Evolutionary conservation across 441 rosid genomes (phyloP), one percentile per base, ranked within the genome.

Genomic region (Populus hybrid): DNA sequence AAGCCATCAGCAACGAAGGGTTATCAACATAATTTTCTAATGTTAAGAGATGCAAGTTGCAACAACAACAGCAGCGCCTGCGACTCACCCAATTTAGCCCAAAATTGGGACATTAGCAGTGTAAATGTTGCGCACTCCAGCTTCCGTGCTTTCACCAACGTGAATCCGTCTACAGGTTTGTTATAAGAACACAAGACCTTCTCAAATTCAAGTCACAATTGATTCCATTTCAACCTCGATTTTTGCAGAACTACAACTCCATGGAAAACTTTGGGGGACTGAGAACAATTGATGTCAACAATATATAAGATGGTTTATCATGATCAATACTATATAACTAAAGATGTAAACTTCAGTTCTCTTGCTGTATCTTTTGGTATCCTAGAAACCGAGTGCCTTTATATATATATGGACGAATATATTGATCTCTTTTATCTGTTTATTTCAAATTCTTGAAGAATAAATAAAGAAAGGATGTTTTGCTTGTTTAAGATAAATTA

Each of bases 161-260:
- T 82, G 67, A 90, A 82, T 74, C 77, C 82, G 65, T 78, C 84
- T 11, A 42, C 80, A 79, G 90, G 93, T 88, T 83, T 7, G 28
- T 11, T 11, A 46, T 9, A 6, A 46, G 50, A 23, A 53, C 21
- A 69, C 10, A 2, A 16, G 6, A 64, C 8, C 10, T 21, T 42
- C 72, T 8, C 34, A 21, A 50, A 26, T 36, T 46, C 72, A 69
- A 73, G 36, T 68, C 50, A 75, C 34, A 8, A 18, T 80, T 67
- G 32, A 28, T 71, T 34, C 75, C 57, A 67, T 71, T 72, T 59
- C 21, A 24, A 11, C 68, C 26, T 82, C 76, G 70, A 74, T 76
- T 76, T 75, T 76, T 76, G 79, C 90, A 90, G 94, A 88, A 11
- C 67, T 87, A 61, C 88, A 82, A 78, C 65, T 76, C 59, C 76